Evolutionary conservation across 257 asterid species (phyloP).

Genomic region (Schizonepeta tenuifolia): DNA sequence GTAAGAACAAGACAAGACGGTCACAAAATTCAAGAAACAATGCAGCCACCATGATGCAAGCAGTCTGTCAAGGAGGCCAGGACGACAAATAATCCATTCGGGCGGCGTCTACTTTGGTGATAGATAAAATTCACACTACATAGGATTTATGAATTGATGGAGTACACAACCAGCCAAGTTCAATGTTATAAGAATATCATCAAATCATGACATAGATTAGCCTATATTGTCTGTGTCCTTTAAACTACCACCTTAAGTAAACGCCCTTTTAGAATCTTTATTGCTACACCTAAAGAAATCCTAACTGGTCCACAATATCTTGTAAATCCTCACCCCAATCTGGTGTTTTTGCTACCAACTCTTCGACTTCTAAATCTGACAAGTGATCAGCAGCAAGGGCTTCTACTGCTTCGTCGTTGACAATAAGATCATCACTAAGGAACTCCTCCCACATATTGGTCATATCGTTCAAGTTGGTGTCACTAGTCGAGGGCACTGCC

Average conservation of each 20-base stretch:
- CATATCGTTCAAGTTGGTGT: conserved; percentile 33
- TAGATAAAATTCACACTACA: background rate
- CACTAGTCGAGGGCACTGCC: conserved; percentile 29
- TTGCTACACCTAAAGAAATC: conserved; percentile 29
- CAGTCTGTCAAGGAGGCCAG: conserved; percentile 16
- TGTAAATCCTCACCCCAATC: conserved; percentile 75
- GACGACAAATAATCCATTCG: background rate
- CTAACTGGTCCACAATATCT: conserved; percentile 51
- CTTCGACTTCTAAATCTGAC: conserved; percentile 61
- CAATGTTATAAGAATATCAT: too few species aligned
- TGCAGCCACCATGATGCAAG: background rate
- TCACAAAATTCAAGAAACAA: background rate
- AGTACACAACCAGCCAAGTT: too few species aligned
- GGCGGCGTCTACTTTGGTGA: background rate
- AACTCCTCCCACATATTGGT: conserved; percentile 62
- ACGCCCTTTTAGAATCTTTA: background rate
- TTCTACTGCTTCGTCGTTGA: conserved; percentile 44
- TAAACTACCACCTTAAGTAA: background rate
- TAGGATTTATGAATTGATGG: background rate
- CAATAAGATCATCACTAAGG: conserved; percentile 44
- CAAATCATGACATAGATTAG: background rate
- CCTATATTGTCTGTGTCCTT: background rate
- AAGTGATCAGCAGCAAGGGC: conserved; percentile 39
- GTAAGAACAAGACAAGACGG: background rate
- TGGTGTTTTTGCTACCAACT: conserved; percentile 51